phyloP scores from a whole-genome alignment of 495 filamentous ascomycete genomes.

The Podospora sp. region DNA sequence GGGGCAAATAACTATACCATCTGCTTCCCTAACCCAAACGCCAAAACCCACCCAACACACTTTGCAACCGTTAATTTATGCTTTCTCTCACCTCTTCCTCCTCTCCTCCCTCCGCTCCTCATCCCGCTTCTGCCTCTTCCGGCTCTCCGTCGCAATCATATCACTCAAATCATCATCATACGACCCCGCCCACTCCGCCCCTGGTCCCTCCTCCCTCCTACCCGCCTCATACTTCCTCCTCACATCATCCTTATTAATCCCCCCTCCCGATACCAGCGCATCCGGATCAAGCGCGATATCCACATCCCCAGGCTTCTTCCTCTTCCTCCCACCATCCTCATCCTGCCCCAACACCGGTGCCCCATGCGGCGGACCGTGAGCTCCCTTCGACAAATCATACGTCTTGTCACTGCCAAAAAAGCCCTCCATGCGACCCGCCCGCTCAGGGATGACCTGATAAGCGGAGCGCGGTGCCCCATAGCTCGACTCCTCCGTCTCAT shows the following conservation, averaged over 20 bases:
- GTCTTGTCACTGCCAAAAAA: constrained; percentile 95
- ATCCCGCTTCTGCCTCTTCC: constrained; percentile 84
- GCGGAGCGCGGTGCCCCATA: constrained; percentile 66
- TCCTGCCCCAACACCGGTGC: constrained; percentile 74
- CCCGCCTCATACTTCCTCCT: constrained; percentile 71
- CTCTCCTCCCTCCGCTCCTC: constrained; percentile 67
- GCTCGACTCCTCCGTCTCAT: constrained; percentile 80
- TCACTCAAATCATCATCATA: constrained; percentile 93
- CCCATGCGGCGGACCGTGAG: neutral
- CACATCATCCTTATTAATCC: constrained; percentile 65
- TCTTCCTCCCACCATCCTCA: constrained; percentile 66
- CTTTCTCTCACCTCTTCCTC: constrained; percentile 32
- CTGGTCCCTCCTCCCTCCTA: constrained; percentile 66
- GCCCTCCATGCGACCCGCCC: constrained; percentile 76
- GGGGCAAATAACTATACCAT: neutral
- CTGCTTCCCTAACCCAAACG: neutral
- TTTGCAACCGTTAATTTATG: neutral
- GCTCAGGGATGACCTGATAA: constrained; percentile 90
- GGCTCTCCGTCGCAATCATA: constrained; percentile 93
- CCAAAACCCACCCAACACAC: neutral
- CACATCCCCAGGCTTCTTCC: constrained; percentile 94
- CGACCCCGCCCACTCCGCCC: constrained; percentile 60
- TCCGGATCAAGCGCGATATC: constrained; percentile 90
- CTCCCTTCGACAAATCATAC: constrained; percentile 70
- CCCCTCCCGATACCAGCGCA: constrained; percentile 67